Conservation (phyloP, 2,329 filamentous ascomycete species). For the Colletotrichum sp. region DNA sequence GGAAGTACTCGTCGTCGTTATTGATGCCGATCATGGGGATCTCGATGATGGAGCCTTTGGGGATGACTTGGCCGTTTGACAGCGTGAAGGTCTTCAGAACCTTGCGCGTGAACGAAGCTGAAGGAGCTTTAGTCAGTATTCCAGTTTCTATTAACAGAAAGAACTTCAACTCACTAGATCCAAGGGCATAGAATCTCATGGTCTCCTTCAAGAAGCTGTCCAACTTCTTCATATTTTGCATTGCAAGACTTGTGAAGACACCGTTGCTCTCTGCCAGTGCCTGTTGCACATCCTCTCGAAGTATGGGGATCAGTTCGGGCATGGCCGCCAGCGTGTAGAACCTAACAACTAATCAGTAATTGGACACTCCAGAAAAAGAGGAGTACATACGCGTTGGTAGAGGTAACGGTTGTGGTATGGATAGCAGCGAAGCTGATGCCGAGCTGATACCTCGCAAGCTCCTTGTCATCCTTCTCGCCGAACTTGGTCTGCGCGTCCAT, state of each 20-base stretch:
- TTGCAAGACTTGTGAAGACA: constrained; percentile 37
- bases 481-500: constrained; percentile 42
- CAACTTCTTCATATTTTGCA: constrained; percentile 43
- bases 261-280: constrained; percentile 39
- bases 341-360: constrained; percentile 22
- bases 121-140: background rate
- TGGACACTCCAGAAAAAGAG: no score
- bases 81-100: constrained; percentile 56
- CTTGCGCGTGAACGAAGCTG: constrained; percentile 54
- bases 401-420: constrained; percentile 52
- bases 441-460: constrained; percentile 47
- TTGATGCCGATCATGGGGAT: constrained; percentile 40
- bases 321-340: constrained; percentile 57
- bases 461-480: constrained; percentile 32
- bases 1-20: constrained; percentile 38
- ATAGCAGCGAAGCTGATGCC: constrained; percentile 54
- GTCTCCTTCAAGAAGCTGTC: constrained; percentile 46
- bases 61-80: constrained; percentile 57
- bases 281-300: constrained; percentile 55
- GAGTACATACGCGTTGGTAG: constrained; percentile 44
- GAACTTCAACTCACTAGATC: constrained; percentile 32
- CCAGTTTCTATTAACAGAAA: fast-evolving
- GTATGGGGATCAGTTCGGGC: constrained; percentile 53
- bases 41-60: constrained; percentile 48
- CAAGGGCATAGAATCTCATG: constrained; percentile 34